phyloP scores from a whole-genome alignment of 108 stramenopile species.

The Pseudonitzschia pungens region DNA sequence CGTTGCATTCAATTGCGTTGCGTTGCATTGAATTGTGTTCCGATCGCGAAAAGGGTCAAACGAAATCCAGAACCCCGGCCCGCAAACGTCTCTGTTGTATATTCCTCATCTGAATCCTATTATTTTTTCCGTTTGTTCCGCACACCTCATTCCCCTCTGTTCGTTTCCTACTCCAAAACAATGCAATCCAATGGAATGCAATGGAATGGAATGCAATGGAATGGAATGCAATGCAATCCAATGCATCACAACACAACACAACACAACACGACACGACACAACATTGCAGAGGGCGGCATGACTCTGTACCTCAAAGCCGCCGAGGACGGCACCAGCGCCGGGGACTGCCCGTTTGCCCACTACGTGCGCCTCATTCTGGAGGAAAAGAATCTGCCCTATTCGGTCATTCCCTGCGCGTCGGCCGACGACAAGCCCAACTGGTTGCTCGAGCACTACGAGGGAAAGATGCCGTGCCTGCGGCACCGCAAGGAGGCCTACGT shows the following conservation, averaged over 20 bases:
- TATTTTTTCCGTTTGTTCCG: no score
- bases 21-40: not conserved
- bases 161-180: no score
- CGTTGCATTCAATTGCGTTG: not conserved
- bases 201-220: no score
- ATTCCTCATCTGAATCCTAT: no score
- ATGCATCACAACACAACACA: not conserved
- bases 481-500: constrained; percentile 83
- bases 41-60: no score
- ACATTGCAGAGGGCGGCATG: constrained; percentile 72
- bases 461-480: constrained; percentile 81
- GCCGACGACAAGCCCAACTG: constrained; percentile 74
- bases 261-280: not conserved
- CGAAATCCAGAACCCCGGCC: no score
- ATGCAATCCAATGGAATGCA: no score
- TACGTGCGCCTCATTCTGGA: constrained; percentile 77
- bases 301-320: constrained; percentile 79
- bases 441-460: constrained; percentile 76
- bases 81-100: no score
- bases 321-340: constrained; percentile 60
- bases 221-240: no score
- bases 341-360: constrained; percentile 88
- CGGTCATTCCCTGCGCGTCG: constrained; percentile 50
- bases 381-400: constrained; percentile 74
- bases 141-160: no score